These are phyloP conservation scores for Didymella pinodella DNA, from an alignment of 2,329 filamentous ascomycete species.

Conservation along the genomic window DNA sequence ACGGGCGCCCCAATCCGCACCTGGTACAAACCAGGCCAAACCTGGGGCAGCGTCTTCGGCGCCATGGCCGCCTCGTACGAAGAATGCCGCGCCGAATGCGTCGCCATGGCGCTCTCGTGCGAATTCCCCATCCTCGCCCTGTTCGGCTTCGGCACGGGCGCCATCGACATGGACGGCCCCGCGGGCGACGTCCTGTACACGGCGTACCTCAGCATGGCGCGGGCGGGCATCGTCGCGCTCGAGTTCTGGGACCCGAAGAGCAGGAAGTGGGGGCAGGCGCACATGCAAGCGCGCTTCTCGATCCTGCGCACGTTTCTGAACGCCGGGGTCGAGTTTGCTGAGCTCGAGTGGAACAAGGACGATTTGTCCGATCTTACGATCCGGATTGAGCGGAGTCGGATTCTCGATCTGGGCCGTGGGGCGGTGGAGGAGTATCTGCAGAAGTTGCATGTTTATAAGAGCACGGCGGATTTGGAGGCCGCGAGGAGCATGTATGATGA, in stretches of 20 bases:
- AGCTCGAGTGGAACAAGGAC: slow-evolving; percentile 75
- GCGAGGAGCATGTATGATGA: slow-evolving; percentile 83
- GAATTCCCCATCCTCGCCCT: slow-evolving; percentile 89
- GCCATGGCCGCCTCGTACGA: slow-evolving; percentile 88
- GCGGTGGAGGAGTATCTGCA: slow-evolving; percentile 88
- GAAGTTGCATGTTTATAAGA: slow-evolving; percentile 92
- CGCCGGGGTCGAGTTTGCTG: slow-evolving; percentile 86
- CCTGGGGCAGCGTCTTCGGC: slow-evolving; percentile 92
- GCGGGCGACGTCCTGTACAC: slow-evolving; percentile 89
- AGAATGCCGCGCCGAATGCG: slow-evolving; percentile 92
- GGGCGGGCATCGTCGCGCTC: slow-evolving; percentile 85
- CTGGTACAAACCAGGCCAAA: slow-evolving; percentile 95
- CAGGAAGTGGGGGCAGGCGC: slow-evolving; percentile 86
- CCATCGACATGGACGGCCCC: slow-evolving; percentile 72
- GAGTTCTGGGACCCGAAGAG: slow-evolving; percentile 95
- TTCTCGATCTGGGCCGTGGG: slow-evolving; percentile 80
- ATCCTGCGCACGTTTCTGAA: slow-evolving; percentile 86
- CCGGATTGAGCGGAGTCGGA: slow-evolving; percentile 83
- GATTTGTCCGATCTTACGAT: slow-evolving; percentile 84
- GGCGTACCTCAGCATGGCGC: slow-evolving; percentile 91
- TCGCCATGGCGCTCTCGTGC: slow-evolving; percentile 89
- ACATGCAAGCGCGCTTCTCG: slow-evolving; percentile 90
- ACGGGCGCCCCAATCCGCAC: slow-evolving; percentile 78
- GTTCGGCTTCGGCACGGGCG: slow-evolving; percentile 88
- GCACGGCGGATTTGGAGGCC: slow-evolving; percentile 80